Evolutionary conservation across 768 basidiomycete species (phyloP), one percentile per base, ranked within the genome.

Genomic region (Hygrocybe punicea): DNA sequence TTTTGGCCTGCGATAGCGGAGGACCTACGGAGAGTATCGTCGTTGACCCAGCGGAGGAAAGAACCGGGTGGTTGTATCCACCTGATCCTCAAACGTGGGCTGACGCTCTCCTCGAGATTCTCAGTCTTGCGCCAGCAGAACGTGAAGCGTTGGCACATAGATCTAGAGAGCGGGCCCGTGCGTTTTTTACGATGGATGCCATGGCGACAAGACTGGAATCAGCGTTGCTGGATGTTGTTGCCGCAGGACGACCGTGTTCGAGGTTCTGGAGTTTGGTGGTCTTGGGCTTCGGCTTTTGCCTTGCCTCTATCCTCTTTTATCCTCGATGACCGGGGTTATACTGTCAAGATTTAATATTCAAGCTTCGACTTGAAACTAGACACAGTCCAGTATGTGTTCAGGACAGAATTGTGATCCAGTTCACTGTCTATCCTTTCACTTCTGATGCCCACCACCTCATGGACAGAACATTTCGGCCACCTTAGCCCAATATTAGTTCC

Each of bases 1-100:
- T 98, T 1, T 73, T 99, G 17, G 95, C 94, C 0, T 92, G 89
- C 63, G 73, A 91, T 66, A 86, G 82, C 57, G 92, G 91, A 14
- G 96, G 96, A 2, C 97, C 97, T 8, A 90, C 84, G 1, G 97
- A 99, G 73, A 96, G 89, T 54, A 73, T 96, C 25, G 62, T 80
- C 8, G 71, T 72, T 24, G 54, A 62, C 25, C 66, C 72, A 1
- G 50, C 63, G 1, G 64, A 66, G 4, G 76, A 77, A 50, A 77
- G 83, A 24, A 97, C 95, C 0, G 96, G 94, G 0, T 89, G 91
- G 83, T 76, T 97, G 16, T 77, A 85, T 17, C 57, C 73, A 1
- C 88, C 93, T 0, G 77, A 83, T 17, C 64, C 84, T 0, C 73
- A 78, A 1, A 68, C 79, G 4, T 98, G 96, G 96, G 82, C 89